Evolutionary conservation across 805 yeast species (phyloP), one percentile per base, ranked within the genome.

Genomic region (Lipomyces lipofer): DNA sequence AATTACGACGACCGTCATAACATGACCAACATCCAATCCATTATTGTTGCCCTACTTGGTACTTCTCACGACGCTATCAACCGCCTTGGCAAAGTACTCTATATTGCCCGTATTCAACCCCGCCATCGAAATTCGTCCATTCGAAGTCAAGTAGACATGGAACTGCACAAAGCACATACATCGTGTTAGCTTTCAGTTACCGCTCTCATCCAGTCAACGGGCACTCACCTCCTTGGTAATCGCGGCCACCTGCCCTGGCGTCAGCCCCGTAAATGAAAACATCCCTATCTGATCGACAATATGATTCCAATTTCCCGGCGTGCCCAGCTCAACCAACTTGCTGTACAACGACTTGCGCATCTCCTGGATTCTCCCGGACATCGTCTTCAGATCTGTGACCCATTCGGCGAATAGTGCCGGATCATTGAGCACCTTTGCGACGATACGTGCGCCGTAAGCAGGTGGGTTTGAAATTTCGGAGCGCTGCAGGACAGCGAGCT

Each of bases 301-400:
- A 73, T 92, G 98, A 63, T 82, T 86, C 98, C 98, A 92, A 65
- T 77, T 80, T 45, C 96, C 97, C 28, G 96, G 96, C 22, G 98
- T 89, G 21, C 74, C 73, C 59, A 88, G 80, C 49, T 72, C 71
- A 47, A 78, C 79, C 58, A 92, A 78, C 56, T 78, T 78, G 51
- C 75, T 76, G 68, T 84, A 80, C 66, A 92, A 78, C 17, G 76
- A 78, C 29, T 73, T 68, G 75, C 98, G 85, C 96, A 90, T 91
- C 64, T 77, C 71, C 59, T 74, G 75, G 69, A 94, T 92, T 68
- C 98, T 82, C 38, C 83, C 77, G 33, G 95, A 83, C 98, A 92
- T 92, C 47, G 90, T 84, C 60, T 82, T 70, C 73, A 92, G 81
- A 71, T 92, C 97, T 47, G 75, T 67, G 65, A 82, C 79, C 99